These are phyloP conservation scores for Guadua angustifolia DNA, from an alignment of 176 grass and related monocot species.

Conservation along the genomic window DNA sequence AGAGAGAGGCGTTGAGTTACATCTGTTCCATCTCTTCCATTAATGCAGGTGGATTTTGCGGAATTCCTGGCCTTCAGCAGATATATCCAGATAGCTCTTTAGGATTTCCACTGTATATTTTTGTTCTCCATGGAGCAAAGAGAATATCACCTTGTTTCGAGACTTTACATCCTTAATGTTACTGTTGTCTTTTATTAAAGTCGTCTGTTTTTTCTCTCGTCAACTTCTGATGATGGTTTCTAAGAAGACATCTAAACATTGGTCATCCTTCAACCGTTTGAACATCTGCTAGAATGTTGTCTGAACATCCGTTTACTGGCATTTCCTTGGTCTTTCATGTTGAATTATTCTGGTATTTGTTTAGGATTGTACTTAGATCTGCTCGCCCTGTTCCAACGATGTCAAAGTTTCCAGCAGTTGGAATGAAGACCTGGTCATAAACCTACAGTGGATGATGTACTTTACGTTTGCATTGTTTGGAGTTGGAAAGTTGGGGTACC, in stretches of 20 bases:
- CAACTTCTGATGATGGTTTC: background rate
- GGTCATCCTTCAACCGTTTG: constrained; percentile 30
- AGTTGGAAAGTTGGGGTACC: background rate
- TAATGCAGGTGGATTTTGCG: constrained; percentile 41
- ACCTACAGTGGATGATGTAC: background rate
- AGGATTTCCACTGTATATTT: constrained; percentile 44
- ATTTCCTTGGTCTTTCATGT: constrained; percentile 29
- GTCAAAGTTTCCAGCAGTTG: constrained; percentile 8
- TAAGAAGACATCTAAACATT: background rate
- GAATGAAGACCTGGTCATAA: constrained; percentile 3
- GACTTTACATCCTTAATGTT: background rate
- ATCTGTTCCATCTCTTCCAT: background rate
- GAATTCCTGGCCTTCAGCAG: constrained; percentile 25
- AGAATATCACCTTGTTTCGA: constrained; percentile 2
- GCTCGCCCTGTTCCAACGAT: background rate
- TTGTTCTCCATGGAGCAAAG: constrained; percentile 21
- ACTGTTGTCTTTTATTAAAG: background rate
- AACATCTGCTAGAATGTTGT: constrained; percentile 21
- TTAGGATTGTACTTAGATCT: background rate
- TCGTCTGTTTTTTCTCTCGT: background rate
- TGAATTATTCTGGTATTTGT: constrained; percentile 37
- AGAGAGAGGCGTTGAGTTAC: background rate
- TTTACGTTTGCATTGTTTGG: background rate
- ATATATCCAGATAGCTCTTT: constrained; percentile 37
- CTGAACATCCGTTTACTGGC: background rate